These are phyloP conservation scores for Sabuloglossum arenarium DNA, from an alignment of 495 filamentous ascomycete genomes.

Conservation along the genomic window DNA sequence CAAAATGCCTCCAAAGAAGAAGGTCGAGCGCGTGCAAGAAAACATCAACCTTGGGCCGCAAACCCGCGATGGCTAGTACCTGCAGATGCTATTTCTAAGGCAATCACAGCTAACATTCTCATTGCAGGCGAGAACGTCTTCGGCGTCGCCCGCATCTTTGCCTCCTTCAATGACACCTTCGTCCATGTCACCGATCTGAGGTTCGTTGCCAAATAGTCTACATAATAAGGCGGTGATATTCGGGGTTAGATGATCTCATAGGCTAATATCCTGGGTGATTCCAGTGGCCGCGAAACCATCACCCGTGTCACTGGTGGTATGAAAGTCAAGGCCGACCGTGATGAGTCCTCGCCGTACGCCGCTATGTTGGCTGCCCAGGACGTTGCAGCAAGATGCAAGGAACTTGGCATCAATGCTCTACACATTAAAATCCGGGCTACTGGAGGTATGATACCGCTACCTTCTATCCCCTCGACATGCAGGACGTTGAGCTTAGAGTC, in stretches of 20 bases:
- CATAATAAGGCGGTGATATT: constrained; percentile 9
- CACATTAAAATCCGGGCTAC: constrained; percentile 99
- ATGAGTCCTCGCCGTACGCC: constrained; percentile 98
- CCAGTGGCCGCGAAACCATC: constrained; percentile 98
- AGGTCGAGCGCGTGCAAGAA: constrained; percentile 61
- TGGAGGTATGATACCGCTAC: constrained; percentile 42
- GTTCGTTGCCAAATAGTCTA: constrained; percentile 31
- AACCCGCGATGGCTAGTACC: constrained; percentile 56
- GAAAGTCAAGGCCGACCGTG: constrained; percentile 99
- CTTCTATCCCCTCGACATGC: not conserved
- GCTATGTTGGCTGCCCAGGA: constrained; percentile 99
- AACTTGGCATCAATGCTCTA: constrained; percentile 93
- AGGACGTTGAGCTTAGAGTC: not conserved
- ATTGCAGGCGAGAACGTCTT: constrained; percentile 81
- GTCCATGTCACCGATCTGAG: constrained; percentile 98
- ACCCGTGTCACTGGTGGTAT: constrained; percentile 97
- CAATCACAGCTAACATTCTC: not conserved
- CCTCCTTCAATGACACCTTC: constrained; percentile 97
- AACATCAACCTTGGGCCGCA: constrained; percentile 97
- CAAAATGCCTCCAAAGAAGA: constrained; percentile 70
- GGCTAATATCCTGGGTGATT: constrained; percentile 46
- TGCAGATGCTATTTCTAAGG: not conserved
- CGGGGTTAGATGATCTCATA: constrained; percentile 11
- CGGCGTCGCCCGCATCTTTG: constrained; percentile 97
- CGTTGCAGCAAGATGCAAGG: constrained; percentile 94